Base-by-base conservation (phyloP, 192 early-diverging fungal genomes). In the Gamsiella multidivaricata region DNA sequence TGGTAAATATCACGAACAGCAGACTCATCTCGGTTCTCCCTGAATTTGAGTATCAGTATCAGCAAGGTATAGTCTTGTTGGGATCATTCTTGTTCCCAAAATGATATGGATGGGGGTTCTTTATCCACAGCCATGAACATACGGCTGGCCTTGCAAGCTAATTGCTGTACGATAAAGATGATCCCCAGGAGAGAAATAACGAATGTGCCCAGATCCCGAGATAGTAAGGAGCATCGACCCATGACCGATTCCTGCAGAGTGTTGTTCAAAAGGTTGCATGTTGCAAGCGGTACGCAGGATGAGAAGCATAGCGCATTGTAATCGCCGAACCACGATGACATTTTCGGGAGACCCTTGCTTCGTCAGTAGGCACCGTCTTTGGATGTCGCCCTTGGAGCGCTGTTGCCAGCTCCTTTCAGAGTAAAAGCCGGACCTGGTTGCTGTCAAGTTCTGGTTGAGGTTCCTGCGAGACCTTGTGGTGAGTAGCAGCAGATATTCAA, bases 261-360 rank as follows among this genome's bases (percentile, higher is more conserved):
- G 3, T 37, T 23, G 61, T 36, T 65, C 39, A 69, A 33, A 41
- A 69, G 67, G 39, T 69, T 69, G 26, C 67, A 69, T 12, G 47
- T 45, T 11, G 67, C 37, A 2, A 69, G 39, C 4, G 57, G 67
- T 9, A 69, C 22, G 32, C 67, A 69, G 0, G 25, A 5, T 23
- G 56, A 59, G 22, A 29, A 15, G 25, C 67, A 69, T 10, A 69
- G 56, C 1, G 37, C 26, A 20, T 37, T 41, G 42, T 43, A 69
- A 31, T 69, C 67, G 7, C 67, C 67, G 41, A 69, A 69, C 67
- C 67, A 69, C 33, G 41, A 52, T 34, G 37, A n/a, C 61, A 29
- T 46, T 46, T 46, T 5, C 17, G 4, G 5, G 45, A 18, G 45
- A 18, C n/a, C n/a, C n/a, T n/a, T n/a, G n/a, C n/a, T n/a, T n/a